Percentiles rank a stretch among this genome's conserved stretches.
These are phyloP conservation scores for Globisporangium parvum DNA, from an alignment of 352 stramenopile genomes.

Conservation along the genomic window DNA sequence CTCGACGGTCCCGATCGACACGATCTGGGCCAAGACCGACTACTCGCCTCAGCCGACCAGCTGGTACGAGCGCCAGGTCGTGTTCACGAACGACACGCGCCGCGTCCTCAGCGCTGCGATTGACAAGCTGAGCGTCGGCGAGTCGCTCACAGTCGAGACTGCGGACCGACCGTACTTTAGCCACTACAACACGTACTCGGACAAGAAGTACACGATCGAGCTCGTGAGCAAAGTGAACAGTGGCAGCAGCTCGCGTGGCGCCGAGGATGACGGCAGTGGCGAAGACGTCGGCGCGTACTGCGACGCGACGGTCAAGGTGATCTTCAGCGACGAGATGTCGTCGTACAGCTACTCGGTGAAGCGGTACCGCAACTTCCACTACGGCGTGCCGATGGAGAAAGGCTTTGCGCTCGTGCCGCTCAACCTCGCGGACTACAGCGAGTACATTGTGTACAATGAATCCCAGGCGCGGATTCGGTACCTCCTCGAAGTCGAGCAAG, in stretches of 20 bases:
- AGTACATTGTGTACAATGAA: slow-evolving; percentile 22
- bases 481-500: slow-evolving; percentile 14
- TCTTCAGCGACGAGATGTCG: slow-evolving; percentile 12
- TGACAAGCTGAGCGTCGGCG: slow-evolving; percentile 34
- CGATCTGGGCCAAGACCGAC: slow-evolving; percentile 51
- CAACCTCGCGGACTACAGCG: slow-evolving; percentile 12
- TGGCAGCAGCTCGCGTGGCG: too few relatives aligned
- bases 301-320: slow-evolving; percentile 16
- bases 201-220: slow-evolving; percentile 36
- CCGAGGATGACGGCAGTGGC: slow-evolving; percentile 6
- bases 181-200: slow-evolving; percentile 7
- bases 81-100: slow-evolving; percentile 29
- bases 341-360: slow-evolving; percentile 41
- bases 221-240: slow-evolving; percentile 25
- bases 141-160: slow-evolving; percentile 28
- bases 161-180: slow-evolving; percentile 29
- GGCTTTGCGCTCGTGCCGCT: slow-evolving; percentile 19
- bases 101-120: slow-evolving; percentile 35
- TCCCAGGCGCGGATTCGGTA: slow-evolving; percentile 17
- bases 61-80: slow-evolving; percentile 38
- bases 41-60: slow-evolving; percentile 15
- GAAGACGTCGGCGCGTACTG: slow-evolving; percentile 18
- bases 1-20: slow-evolving; percentile 27
- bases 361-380: slow-evolving; percentile 44
- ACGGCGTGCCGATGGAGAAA: slow-evolving; percentile 13